These are phyloP conservation scores for Poteriospumella lacustris DNA, from an alignment of 108 stramenopile genomes.

Conservation along the genomic window DNA sequence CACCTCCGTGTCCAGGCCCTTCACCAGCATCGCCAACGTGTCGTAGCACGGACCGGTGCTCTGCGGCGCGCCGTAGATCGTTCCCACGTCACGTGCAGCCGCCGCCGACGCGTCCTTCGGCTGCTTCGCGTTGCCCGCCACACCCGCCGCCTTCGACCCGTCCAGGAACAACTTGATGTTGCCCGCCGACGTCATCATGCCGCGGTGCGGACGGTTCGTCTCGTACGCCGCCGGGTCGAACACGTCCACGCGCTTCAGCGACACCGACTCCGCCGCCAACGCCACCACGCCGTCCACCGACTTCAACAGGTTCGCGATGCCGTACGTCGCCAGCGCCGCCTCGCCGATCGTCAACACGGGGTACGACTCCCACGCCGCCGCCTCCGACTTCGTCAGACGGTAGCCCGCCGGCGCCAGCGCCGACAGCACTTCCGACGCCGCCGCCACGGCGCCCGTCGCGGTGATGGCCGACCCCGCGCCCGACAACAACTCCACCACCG, in stretches of 20 bases:
- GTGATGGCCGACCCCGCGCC: too few species aligned
- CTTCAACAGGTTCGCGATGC: neutral
- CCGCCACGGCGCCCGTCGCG: too few species aligned
- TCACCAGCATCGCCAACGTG: neutral
- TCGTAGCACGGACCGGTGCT: neutral
- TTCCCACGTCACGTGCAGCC: neutral
- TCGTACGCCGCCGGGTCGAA: slow-evolving; percentile 1
- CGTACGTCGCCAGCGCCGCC: neutral
- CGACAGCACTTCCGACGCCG: too few species aligned
- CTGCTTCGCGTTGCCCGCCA: neutral
- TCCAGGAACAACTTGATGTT: neutral
- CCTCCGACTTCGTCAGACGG: neutral
- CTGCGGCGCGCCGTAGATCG: neutral
- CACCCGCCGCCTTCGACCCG: neutral
- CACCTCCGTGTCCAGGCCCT: neutral
- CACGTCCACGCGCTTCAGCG: neutral
- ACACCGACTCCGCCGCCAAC: neutral
- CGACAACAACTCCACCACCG: too few species aligned
- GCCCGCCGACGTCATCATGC: slow-evolving; percentile 3
- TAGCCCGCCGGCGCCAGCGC: too few species aligned
- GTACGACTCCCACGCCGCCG: neutral
- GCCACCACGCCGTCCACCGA: neutral
- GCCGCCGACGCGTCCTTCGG: too few species aligned
- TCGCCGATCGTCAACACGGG: neutral
- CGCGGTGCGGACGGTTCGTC: neutral